phyloP scores from a whole-genome alignment of 148 eudicot species.

The Fagopyrum homotropicum region DNA sequence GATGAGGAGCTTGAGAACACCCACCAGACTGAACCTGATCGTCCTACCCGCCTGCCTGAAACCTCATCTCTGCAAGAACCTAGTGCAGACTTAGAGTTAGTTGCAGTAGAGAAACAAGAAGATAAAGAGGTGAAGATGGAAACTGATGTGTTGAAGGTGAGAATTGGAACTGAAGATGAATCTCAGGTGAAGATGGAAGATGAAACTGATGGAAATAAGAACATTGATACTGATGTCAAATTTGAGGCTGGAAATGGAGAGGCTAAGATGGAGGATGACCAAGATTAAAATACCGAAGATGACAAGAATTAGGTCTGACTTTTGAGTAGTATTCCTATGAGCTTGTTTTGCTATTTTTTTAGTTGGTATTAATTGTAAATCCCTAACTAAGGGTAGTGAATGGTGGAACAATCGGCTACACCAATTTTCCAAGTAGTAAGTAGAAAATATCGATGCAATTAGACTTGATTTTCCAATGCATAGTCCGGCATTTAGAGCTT shows the following conservation, averaged over 20 bases:
- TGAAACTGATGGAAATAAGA: constrained; percentile 14
- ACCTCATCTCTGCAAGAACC: constrained; percentile 18
- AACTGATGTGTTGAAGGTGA: constrained; percentile 5
- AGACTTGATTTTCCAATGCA: too few relatives aligned
- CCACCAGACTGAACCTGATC: constrained; percentile 17
- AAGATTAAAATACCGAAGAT: constrained; percentile 16
- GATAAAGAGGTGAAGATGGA: constrained; percentile 15
- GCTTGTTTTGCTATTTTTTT: too few relatives aligned
- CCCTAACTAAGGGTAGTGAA: too few relatives aligned
- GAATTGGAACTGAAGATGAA: constrained; percentile 17
- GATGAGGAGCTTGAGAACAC: constrained; percentile 42
- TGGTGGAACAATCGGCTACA: too few relatives aligned
- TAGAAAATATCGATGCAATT: too few relatives aligned
- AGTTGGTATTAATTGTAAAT: too few relatives aligned
- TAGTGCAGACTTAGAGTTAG: not conserved
- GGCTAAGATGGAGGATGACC: constrained; percentile 18
- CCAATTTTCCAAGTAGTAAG: too few relatives aligned
- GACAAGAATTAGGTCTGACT: constrained; percentile 18
- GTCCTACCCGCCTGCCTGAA: not conserved
- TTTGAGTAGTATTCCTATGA: constrained; percentile 3
- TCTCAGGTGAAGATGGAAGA: constrained; percentile 24
- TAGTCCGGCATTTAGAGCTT: too few relatives aligned
- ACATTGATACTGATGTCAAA: not conserved
- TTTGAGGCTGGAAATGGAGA: not conserved
- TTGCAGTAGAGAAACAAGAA: constrained; percentile 4